Conservation (phyloP, 345 rosid genomes). For the Syzygium aqueum region DNA sequence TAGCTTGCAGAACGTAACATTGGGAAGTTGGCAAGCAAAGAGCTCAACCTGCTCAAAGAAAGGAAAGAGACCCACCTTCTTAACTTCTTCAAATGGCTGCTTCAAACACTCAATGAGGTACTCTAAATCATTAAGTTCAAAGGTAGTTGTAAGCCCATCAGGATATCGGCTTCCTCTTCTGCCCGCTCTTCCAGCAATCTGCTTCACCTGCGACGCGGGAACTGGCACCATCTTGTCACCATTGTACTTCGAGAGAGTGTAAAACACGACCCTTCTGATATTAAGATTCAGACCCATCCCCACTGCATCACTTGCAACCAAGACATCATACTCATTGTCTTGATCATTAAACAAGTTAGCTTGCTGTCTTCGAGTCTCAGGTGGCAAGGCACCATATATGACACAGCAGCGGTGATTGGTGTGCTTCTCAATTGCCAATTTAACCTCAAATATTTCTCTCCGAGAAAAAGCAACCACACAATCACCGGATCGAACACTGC, state of each 20-base stretch:
- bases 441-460: constrained; percentile 91
- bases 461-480: constrained; percentile 91
- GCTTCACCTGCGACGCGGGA: constrained; percentile 84
- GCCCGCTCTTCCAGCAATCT: constrained; percentile 97
- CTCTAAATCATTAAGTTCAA: constrained; percentile 58
- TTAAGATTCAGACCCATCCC: constrained; percentile 97
- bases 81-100: constrained; percentile 73
- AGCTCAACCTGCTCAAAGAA: constrained; percentile 93
- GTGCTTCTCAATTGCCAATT: constrained; percentile 78
- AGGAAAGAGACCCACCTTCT: constrained; percentile 81
- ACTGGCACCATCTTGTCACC: constrained; percentile 82
- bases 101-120: constrained; percentile 81
- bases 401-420: constrained; percentile 87
- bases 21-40: constrained; percentile 62
- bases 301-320: constrained; percentile 96
- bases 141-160: constrained; percentile 79
- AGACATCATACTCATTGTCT: constrained; percentile 84
- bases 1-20: constrained; percentile 43
- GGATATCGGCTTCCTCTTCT: constrained; percentile 88
- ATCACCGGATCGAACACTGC: constrained; percentile 74
- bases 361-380: constrained; percentile 91
- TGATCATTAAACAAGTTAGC: constrained; percentile 83
- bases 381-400: constrained; percentile 93
- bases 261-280: constrained; percentile 81
- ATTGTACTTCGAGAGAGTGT: constrained; percentile 66